phyloP scores from a whole-genome alignment of 1,284 basidiomycete species.

The Blastosporella zonata region DNA sequence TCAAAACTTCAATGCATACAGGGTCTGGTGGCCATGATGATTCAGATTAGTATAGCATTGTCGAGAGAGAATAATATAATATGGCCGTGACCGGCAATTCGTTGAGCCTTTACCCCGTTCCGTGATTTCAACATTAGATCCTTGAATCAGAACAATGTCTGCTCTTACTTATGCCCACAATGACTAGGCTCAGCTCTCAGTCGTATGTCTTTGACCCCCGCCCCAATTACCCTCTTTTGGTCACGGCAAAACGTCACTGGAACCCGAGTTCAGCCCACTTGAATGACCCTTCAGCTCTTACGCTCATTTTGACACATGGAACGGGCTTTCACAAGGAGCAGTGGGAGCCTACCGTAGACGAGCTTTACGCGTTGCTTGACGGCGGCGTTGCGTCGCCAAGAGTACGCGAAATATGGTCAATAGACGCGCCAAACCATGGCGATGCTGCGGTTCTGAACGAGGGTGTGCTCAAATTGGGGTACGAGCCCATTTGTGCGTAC shows the following conservation, averaged over 20 bases:
- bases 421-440: slow-evolving; percentile 56
- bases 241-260: slow-evolving; percentile 50
- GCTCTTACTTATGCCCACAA: background rate
- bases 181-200: slow-evolving; percentile 24
- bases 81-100: background rate
- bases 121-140: slow-evolving; percentile 1
- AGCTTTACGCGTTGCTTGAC: slow-evolving; percentile 36
- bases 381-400: slow-evolving; percentile 20
- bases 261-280: slow-evolving; percentile 29
- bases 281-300: slow-evolving; percentile 39
- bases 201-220: slow-evolving; percentile 50
- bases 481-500: slow-evolving; percentile 39
- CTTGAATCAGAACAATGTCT: background rate
- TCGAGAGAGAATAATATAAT: too few species aligned
- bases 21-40: too few species aligned
- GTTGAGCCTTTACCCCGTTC: slow-evolving; percentile 1
- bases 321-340: slow-evolving; percentile 55
- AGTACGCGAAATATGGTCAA: slow-evolving; percentile 49
- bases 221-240: slow-evolving; percentile 44
- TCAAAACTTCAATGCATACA: too few species aligned
- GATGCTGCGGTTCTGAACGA: slow-evolving; percentile 51
- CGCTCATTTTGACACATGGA: slow-evolving; percentile 49
- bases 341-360: slow-evolving; percentile 53
- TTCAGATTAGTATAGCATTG: background rate
- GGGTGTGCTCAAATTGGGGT: slow-evolving; percentile 36